Conservation (phyloP, 371 early-diverging fungal genomes). For the Circinella minor region DNA sequence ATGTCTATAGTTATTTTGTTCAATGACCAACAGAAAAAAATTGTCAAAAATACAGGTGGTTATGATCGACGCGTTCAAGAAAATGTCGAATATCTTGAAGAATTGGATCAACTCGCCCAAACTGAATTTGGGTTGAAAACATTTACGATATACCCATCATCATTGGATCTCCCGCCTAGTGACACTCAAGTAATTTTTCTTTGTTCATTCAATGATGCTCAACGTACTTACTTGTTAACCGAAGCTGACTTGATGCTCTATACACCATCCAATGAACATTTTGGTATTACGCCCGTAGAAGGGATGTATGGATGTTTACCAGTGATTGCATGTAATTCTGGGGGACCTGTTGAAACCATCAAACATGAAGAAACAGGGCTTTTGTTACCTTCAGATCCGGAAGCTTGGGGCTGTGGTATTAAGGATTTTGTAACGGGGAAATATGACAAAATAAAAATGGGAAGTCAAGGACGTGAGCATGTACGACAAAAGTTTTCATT, state of each 20-base stretch:
- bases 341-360: slow-evolving; percentile 87
- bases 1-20: background rate
- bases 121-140: slow-evolving; percentile 44
- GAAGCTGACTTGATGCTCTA: slow-evolving; percentile 76
- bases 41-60: slow-evolving; percentile 58
- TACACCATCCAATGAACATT: slow-evolving; percentile 94
- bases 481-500: slow-evolving; percentile 72
- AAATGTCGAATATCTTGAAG: slow-evolving; percentile 83
- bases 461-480: slow-evolving; percentile 64
- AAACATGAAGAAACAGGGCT: slow-evolving; percentile 78
- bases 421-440: slow-evolving; percentile 42
- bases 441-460: slow-evolving; percentile 54
- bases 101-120: slow-evolving; percentile 67
- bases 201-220: slow-evolving; percentile 85
- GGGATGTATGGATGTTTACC: slow-evolving; percentile 91
- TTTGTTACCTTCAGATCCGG: slow-evolving; percentile 64
- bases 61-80: slow-evolving; percentile 86
- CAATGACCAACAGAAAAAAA: too few species aligned
- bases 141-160: slow-evolving; percentile 44
- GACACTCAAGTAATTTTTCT: slow-evolving; percentile 81
- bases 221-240: slow-evolving; percentile 76
- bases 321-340: slow-evolving; percentile 87
- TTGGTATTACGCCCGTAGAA: slow-evolving; percentile 96
- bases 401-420: slow-evolving; percentile 71
- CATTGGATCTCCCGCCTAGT: slow-evolving; percentile 32